Evolutionary conservation across 2,329 filamentous ascomycete genomes (phyloP).

Genomic region (Emmonsia crescens): DNA sequence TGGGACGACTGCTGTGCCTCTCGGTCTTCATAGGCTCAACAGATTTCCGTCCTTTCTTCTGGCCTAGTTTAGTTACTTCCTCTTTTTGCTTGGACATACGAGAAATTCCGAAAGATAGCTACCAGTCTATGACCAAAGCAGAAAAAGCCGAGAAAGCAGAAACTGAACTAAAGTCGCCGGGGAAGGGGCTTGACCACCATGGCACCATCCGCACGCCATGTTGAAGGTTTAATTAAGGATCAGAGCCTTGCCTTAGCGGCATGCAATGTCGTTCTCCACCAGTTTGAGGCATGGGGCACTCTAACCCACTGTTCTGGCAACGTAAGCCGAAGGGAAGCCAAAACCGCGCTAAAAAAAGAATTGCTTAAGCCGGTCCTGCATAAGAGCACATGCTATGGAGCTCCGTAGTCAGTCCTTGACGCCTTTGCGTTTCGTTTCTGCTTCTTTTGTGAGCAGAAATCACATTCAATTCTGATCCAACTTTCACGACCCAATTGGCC

Average conservation of each 20-base stretch:
- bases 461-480: not conserved
- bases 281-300: conserved; percentile 1
- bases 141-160: not conserved
- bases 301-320: not conserved
- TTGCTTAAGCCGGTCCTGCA: not conserved
- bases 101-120: not conserved
- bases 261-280: conserved; percentile 2
- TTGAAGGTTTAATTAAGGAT: conserved; percentile 32
- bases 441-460: not conserved
- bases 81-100: not conserved
- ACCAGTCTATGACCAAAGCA: not conserved
- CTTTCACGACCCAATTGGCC: not conserved
- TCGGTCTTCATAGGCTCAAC: not conserved
- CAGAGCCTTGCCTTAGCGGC: conserved; percentile 22
- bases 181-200: not conserved
- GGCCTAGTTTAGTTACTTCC: not conserved
- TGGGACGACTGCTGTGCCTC: not conserved
- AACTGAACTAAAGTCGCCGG: not conserved
- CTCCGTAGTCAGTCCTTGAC: too few relatives aligned
- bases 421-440: not conserved
- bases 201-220: not conserved
- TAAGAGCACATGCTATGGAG: not conserved
- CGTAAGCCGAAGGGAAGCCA: not conserved
- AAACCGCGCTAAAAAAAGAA: not conserved
- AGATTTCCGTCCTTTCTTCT: not conserved